Percentiles rank a stretch among this genome's conserved stretches.
Evolutionary conservation across 1,139 yeast genomes (phyloP).

Genomic region (Saccharomycopsis crataegensis): DNA sequence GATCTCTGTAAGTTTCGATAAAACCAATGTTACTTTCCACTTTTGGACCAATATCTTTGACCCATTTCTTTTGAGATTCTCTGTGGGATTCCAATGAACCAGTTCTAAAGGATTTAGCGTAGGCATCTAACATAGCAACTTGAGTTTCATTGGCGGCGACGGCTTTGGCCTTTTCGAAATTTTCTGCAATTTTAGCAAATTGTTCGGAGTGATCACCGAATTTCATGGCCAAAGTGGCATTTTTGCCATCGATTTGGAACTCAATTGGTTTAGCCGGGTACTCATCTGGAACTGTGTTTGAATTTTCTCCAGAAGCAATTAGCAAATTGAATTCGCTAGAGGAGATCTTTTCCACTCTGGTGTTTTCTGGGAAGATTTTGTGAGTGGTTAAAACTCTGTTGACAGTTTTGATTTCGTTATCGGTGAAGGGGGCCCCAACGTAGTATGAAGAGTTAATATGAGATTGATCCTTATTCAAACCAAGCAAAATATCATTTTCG

Average conservation of each 20-base stretch:
- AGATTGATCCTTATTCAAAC: constrained; percentile 46
- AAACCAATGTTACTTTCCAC: constrained; percentile 87
- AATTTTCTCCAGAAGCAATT: constrained; percentile 50
- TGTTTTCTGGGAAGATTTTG: constrained; percentile 76
- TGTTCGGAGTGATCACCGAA: constrained; percentile 75
- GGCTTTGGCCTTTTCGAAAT: constrained; percentile 49
- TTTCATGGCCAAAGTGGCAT: constrained; percentile 39
- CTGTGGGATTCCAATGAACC: constrained; percentile 86
- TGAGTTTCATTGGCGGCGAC: constrained; percentile 72
- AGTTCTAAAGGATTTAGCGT: constrained; percentile 63
- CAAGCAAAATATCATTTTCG: constrained; percentile 46
- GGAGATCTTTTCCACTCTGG: constrained; percentile 53
- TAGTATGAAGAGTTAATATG: constrained; percentile 58
- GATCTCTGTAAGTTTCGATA: constrained; percentile 88
- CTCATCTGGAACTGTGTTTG: constrained; percentile 35
- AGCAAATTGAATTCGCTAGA: constrained; percentile 43
- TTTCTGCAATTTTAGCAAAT: constrained; percentile 49
- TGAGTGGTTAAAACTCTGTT: constrained; percentile 53
- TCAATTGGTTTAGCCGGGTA: constrained; percentile 33
- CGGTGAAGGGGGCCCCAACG: constrained; percentile 41
- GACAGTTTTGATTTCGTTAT: constrained; percentile 57
- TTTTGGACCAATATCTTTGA: constrained; percentile 72
- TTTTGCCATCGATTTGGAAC: constrained; percentile 30
- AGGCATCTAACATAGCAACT: constrained; percentile 51
- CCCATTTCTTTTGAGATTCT: constrained; percentile 81